Evolutionary conservation across 306 rosid genomes (phyloP).

Genomic region (Parietaria judaica): DNA sequence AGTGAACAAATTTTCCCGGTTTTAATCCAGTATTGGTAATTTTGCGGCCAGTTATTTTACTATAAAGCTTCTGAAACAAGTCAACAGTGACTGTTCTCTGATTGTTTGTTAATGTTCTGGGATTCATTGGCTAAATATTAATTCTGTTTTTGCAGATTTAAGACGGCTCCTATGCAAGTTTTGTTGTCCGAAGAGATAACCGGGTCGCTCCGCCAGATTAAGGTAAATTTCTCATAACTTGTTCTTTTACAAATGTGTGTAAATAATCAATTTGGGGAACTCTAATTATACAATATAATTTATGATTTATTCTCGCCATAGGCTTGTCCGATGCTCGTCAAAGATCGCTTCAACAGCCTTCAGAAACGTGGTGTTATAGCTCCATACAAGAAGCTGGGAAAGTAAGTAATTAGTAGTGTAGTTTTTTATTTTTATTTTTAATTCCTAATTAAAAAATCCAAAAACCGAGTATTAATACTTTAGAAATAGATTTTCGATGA

Average conservation of each 20-base stretch:
- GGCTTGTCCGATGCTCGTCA: conserved; percentile 80
- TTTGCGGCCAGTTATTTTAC: no score
- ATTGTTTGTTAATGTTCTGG: no score
- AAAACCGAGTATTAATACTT: no score
- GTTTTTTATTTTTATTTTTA: background rate
- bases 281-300: conserved; percentile 4
- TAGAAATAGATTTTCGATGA: background rate
- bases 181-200: conserved; percentile 70
- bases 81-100: no score
- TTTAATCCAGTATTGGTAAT: no score
- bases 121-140: no score
- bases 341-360: conserved; percentile 78
- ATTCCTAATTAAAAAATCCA: no score
- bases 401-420: conserved; percentile 47
- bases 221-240: conserved; percentile 32
- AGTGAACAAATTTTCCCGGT: no score
- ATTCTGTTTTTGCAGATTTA: conserved; percentile 46
- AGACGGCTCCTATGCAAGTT: conserved; percentile 86
- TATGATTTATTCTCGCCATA: conserved; percentile 23
- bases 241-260: background rate
- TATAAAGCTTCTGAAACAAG: no score
- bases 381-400: conserved; percentile 40
- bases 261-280: no score
- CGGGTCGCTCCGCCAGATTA: conserved; percentile 83
- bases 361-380: conserved; percentile 85